Evolutionary conservation across 2,329 filamentous ascomycete genomes (phyloP), one percentile per base, ranked within the genome.

Genomic region (Diaporthe eres): DNA sequence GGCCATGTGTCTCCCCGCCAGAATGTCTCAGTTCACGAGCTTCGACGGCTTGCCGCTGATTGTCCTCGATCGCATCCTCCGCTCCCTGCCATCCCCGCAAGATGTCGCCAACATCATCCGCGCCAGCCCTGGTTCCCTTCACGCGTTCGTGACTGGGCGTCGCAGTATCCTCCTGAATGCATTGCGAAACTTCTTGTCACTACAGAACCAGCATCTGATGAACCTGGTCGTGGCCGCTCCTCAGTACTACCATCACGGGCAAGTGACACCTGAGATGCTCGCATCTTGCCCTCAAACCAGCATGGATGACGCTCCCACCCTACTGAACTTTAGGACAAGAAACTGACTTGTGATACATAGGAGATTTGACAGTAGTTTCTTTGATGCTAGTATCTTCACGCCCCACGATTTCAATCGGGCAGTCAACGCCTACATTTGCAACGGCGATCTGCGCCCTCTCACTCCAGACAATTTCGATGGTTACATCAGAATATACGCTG

Each of bases 51-150:
- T 65, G 60, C 60, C 60, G 13, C 6, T 65, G 13, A 13, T 65
- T 22, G 42, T 65, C 5, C 60, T n/a, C 39, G 60, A 47, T 65
- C 25, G n/a, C 17, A 65, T 65, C 60, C 39, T 65, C 15, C 25
- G 15, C 25, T 47, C 9, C 2, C 25, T 65, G 15, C n/a, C 60
- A 6, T 44, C 60, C 3, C 60, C 60, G 4, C 7, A 39, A 3
- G 60, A 65, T 22, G 39, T 65, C 39, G 25, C 60, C 39, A 47
- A 47, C 17, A n/a, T 5, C 60, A 65, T 65, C 15, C n/a, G 60
- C 17, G 60, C 60, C 39, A 65, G 60, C 42, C 60, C 39, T 47
- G 39, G 60, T 7, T 65, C n/a, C 39, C 60, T 65, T 9, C 39
- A 65, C 1, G 60, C 60, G 1, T 65, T 47, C 25, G 4, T 22